phyloP scores from a whole-genome alignment of 2,329 filamentous ascomycete species.

The Penicillium sp. region DNA sequence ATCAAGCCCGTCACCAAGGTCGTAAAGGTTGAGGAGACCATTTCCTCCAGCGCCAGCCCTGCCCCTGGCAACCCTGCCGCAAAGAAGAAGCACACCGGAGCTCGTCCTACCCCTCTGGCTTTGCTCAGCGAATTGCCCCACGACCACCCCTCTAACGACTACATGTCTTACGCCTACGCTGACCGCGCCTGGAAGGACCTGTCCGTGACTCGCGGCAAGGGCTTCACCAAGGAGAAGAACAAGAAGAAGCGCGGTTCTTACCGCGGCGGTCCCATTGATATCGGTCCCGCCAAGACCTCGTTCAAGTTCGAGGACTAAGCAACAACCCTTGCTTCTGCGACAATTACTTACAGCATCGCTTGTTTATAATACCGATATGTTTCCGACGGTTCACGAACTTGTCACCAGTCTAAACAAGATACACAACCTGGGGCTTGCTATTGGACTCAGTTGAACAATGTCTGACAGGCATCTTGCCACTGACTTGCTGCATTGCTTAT shows the following conservation, averaged over 20 bases:
- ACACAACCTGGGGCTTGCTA: background rate
- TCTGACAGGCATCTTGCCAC: background rate
- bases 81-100: conserved; percentile 47
- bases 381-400: background rate
- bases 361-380: conserved; percentile 1
- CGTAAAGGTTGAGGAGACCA: conserved; percentile 24
- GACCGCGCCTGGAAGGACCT: conserved; percentile 85
- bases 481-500: background rate
- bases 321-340: conserved; percentile 3
- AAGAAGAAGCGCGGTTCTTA: conserved; percentile 95
- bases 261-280: conserved; percentile 84
- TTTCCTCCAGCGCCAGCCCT: conserved; percentile 56
- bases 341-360: background rate
- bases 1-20: conserved; percentile 28
- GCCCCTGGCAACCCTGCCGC: conserved; percentile 29
- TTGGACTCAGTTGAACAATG: background rate
- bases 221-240: conserved; percentile 99
- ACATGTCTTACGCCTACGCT: conserved; percentile 82
- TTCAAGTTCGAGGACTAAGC: conserved; percentile 90
- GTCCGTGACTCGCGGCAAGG: conserved; percentile 89
- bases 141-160: conserved; percentile 77
- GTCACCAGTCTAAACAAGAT: background rate
- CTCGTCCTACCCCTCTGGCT: conserved; percentile 73
- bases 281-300: conserved; percentile 70
- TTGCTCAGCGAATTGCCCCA: conserved; percentile 67